phyloP scores from a whole-genome alignment of 2,329 filamentous ascomycete genomes.

The Scedosporium minutisporum region DNA sequence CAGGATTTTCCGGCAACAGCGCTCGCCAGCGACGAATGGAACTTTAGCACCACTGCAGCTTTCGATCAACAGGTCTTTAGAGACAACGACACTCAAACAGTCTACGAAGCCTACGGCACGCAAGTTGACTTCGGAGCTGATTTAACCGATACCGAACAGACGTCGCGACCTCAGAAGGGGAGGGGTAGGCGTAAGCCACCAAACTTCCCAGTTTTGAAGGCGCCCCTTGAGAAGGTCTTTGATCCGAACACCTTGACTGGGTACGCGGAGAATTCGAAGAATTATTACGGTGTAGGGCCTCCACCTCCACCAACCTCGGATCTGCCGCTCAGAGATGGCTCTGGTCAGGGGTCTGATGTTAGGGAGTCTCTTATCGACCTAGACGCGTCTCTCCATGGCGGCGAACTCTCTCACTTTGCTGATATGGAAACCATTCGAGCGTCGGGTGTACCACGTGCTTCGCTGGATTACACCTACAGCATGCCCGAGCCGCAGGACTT shows the following conservation, averaged over 20 bases:
- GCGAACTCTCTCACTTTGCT: conserved; percentile 46
- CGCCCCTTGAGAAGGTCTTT: conserved; percentile 54
- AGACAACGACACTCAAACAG: conserved; percentile 44
- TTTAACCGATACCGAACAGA: conserved; percentile 28
- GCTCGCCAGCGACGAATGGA: conserved; percentile 52
- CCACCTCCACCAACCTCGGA: conserved; percentile 33
- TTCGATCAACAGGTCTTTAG: conserved; percentile 50
- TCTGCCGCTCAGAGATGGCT: conserved; percentile 49
- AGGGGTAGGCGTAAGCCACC: conserved; percentile 47
- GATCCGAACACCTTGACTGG: conserved; percentile 56
- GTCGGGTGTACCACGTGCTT: conserved; percentile 30
- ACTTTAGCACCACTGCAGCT: conserved; percentile 56
- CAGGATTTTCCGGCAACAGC: conserved; percentile 33
- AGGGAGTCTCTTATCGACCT: conserved; percentile 57
- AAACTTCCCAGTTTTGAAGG: conserved; percentile 45
- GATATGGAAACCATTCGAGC: conserved; percentile 52
- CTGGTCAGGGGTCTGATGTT: conserved; percentile 30
- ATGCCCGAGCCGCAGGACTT: conserved; percentile 31
- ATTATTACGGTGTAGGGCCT: conserved; percentile 43
- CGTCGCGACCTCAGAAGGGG: conserved; percentile 41
- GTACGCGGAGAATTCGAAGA: conserved; percentile 53
- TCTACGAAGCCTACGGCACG: conserved; percentile 51
- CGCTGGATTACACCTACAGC: conserved; percentile 34
- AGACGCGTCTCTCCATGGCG: conserved; percentile 48
- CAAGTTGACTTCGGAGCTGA: conserved; percentile 42